Evolutionary conservation across 768 basidiomycete species (phyloP).

Genomic region (Fomitopsis pulvina): DNA sequence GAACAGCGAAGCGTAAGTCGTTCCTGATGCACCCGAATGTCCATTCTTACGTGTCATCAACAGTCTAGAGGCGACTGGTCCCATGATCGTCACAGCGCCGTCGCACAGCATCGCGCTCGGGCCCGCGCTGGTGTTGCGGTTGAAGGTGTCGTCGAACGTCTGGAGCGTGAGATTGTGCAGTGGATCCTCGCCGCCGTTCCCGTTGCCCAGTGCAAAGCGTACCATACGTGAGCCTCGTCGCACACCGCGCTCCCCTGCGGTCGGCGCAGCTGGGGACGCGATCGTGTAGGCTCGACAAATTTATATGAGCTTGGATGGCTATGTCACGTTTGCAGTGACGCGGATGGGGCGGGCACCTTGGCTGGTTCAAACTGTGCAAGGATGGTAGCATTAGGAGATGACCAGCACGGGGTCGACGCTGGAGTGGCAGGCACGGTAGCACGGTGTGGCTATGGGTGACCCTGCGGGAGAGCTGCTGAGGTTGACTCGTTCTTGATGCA

Average conservation of each 20-base stretch:
- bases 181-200: conserved; percentile 55
- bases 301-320: conserved; percentile 43
- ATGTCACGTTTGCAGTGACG: conserved; percentile 57
- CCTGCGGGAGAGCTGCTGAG: conserved; percentile 28
- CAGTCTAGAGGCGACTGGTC: conserved; percentile 44
- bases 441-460: conserved; percentile 35
- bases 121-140: conserved; percentile 37
- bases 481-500: conserved; percentile 57
- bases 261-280: conserved; percentile 76
- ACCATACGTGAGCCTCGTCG: conserved; percentile 50
- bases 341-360: conserved; percentile 71
- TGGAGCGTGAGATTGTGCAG: conserved; percentile 50
- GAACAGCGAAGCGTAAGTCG: conserved; percentile 1
- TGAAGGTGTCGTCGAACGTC: conserved; percentile 51
- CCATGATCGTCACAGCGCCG: conserved; percentile 41
- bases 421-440: conserved; percentile 62
- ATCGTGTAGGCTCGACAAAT: conserved; percentile 59
- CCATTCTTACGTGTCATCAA: conserved; percentile 21
- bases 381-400: conserved; percentile 27
- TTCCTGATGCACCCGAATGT: not conserved
- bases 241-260: conserved; percentile 55
- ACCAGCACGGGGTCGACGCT: conserved; percentile 63
- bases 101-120: conserved; percentile 42
- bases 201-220: conserved; percentile 38
- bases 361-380: conserved; percentile 60